A percentile compares a stretch with the other conserved stretches of the same genome.
Evolutionary conservation across 2,329 filamentous ascomycete genomes (phyloP).

Genomic region (Xylariomycetidae sp.): DNA sequence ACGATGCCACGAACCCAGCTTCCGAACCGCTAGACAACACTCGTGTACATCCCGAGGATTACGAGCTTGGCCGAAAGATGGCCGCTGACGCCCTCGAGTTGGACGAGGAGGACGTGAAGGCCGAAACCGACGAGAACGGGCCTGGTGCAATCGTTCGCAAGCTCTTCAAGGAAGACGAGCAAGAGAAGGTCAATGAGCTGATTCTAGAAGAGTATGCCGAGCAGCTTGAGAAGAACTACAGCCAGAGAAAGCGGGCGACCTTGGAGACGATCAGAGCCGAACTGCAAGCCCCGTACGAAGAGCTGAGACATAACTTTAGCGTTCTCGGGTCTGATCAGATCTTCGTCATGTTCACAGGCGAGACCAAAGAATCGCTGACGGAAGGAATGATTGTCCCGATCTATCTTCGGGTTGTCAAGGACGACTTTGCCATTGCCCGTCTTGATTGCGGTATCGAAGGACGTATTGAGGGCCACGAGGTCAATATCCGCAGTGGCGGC

Average conservation of each 20-base stretch:
- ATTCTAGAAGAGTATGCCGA: constrained; percentile 96
- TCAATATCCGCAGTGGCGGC: constrained; percentile 60
- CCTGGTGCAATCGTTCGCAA: constrained; percentile 86
- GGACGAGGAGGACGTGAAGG: constrained; percentile 96
- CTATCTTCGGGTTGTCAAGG: constrained; percentile 79
- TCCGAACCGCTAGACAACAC: constrained; percentile 95
- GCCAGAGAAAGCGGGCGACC: constrained; percentile 90
- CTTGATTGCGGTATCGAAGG: constrained; percentile 94
- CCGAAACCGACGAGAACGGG: constrained; percentile 85
- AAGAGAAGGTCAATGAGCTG: constrained; percentile 92
- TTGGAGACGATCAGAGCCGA: constrained; percentile 94
- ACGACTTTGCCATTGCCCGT: constrained; percentile 88
- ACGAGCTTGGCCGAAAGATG: constrained; percentile 97
- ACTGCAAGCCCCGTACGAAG: constrained; percentile 87
- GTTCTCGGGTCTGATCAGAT: constrained; percentile 68
- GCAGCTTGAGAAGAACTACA: constrained; percentile 87
- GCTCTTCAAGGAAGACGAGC: constrained; percentile 88
- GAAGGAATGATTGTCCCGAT: constrained; percentile 92
- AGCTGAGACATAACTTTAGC: constrained; percentile 76
- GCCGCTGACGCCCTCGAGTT: constrained; percentile 93
- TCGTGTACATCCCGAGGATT: constrained; percentile 95
- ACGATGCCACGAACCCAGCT: constrained; percentile 71
- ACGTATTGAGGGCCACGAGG: constrained; percentile 74
- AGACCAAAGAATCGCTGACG: constrained; percentile 75
- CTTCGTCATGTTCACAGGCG: constrained; percentile 95